Evolutionary conservation across 2,329 filamentous ascomycete genomes (phyloP), one percentile per base, ranked within the genome.

Genomic region (Penicillium brasilianum): DNA sequence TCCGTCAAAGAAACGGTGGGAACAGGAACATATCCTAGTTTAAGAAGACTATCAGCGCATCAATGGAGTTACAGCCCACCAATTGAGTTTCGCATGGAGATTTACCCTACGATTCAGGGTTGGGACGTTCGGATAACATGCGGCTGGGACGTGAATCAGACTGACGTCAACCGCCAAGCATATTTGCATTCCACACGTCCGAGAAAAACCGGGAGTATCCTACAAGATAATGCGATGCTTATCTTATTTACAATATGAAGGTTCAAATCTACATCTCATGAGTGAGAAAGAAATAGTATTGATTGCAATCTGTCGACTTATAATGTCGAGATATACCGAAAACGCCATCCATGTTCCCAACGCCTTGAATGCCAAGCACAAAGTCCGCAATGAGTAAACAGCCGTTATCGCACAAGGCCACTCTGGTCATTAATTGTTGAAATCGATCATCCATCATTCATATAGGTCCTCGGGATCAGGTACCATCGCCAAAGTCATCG

Each of bases 381-480:
- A 53, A 65, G 57, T 34, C 60, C 59, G 50, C 34, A 57, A 63
- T 63, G 63, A 58, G 52, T 11, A 30, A n/a, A 16, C 7, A 48
- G 25, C 25, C 44, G 22, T 30, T 30, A 11, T 14, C 34, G 10
- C 32, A 34, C 20, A 7, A 16, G 43, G 22, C 4, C 6, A 22
- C 30, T 39, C 16, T 25, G 5, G 14, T 37, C 20, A n/a, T 28
- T 2, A 53, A 41, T 14, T 39, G 16, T 22, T 10, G 11, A 25
- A 25, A n/a, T 5, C 14, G 16, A 32, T 41, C 32, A 46, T 9
- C 53, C 34, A 54, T 66, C 56, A 77, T 55, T 71, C 71, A 59
- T 75, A 77, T 22, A 78, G 66, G 39, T 77, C 74, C 10, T 77
- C 76, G 11, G 71, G 63, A 57, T 76, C 71, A 22, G 74, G 73